A percentile compares a stretch with the other conserved stretches of the same genome.
Evolutionary conservation across 495 filamentous ascomycete genomes (phyloP).

Genomic region (Xylaria scruposa): DNA sequence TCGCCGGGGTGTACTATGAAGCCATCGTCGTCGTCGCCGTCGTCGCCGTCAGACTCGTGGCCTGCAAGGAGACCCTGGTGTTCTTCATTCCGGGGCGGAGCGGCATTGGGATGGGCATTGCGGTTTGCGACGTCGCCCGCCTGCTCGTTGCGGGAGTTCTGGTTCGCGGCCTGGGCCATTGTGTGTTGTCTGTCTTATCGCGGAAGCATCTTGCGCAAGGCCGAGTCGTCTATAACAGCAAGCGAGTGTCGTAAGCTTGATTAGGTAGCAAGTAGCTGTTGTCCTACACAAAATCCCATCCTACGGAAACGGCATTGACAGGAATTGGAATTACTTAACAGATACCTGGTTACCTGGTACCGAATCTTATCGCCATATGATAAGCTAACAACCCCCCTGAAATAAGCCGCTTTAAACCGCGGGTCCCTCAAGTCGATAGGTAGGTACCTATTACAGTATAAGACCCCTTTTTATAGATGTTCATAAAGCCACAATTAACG

Average conservation of each 20-base stretch:
- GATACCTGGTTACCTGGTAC: neutral
- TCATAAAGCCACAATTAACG: neutral
- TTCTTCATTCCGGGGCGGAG: constrained; percentile 47
- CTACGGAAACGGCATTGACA: constrained; percentile 12
- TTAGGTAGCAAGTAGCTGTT: neutral
- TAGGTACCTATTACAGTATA: too few species aligned
- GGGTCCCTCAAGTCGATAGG: too few species aligned
- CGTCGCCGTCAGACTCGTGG: constrained; percentile 33
- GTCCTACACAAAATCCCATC: constrained; percentile 16
- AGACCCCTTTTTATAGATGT: neutral
- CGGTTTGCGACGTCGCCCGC: constrained; percentile 19
- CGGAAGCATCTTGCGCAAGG: constrained; percentile 46
- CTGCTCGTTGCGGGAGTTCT: constrained; percentile 44
- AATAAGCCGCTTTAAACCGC: constrained; percentile 15
- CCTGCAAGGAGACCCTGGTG: constrained; percentile 52
- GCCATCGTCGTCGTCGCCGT: constrained; percentile 38
- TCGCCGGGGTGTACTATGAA: constrained; percentile 47
- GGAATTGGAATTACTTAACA: constrained; percentile 4
- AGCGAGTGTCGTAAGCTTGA: neutral
- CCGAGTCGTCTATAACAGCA: constrained; percentile 9
- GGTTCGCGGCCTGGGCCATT: constrained; percentile 54
- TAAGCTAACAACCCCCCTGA: neutral
- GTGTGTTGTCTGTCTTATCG: constrained; percentile 32
- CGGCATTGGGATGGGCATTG: constrained; percentile 27
- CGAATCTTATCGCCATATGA: constrained; percentile 4